Base-by-base conservation (phyloP, 148 eudicot genomes). In the Amaranthus hypochondriacus region DNA sequence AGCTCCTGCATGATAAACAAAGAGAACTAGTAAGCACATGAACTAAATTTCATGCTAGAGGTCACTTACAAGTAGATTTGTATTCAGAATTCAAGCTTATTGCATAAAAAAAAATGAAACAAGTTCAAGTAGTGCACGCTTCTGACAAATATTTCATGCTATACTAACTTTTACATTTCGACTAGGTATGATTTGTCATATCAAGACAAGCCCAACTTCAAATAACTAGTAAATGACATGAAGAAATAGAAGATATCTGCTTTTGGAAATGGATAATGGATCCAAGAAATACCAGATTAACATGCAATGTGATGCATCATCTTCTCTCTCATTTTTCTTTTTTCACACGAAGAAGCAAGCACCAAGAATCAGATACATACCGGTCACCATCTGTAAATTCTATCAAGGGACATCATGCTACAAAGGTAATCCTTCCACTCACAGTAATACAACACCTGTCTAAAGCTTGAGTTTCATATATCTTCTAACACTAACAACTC, bases 1-100 rank as follows among this genome's bases (percentile, higher is more conserved):
- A 92, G 73, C 46, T 84, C 89, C 95, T 90, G 82, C 47, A 10
- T 49, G 15, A 44, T 51, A 58, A 68, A 70, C 42, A 68, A 44
- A 61, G 12, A 46, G 10, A 15, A 8, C 11, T 55, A 42, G 55
- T 70, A 49, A 50, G 52, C 62, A 11, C 60, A n/a, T 53, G 21
- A n/a, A 28, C 49, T 58, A 46, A 50, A 61, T 73, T 50, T 48
- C 21, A 11, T 56, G 5, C 18, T 12, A 68, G 43, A 66, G 6
- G 55, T 53, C 44, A 9, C 14, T 2, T 49, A 5, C 74, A 70
- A 5, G 9, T 15, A 66, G 21, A 65, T 47, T 46, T 21, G 18
- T 53, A 60, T 43, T 55, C 50, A 56, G 51, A 58, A 42, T 53
- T 68, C 62, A 68, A 18, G 54, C 3, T 14, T 13, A 5, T 51